Conservation (phyloP, 306 rosid genomes). For the Gillenia trifoliata region DNA sequence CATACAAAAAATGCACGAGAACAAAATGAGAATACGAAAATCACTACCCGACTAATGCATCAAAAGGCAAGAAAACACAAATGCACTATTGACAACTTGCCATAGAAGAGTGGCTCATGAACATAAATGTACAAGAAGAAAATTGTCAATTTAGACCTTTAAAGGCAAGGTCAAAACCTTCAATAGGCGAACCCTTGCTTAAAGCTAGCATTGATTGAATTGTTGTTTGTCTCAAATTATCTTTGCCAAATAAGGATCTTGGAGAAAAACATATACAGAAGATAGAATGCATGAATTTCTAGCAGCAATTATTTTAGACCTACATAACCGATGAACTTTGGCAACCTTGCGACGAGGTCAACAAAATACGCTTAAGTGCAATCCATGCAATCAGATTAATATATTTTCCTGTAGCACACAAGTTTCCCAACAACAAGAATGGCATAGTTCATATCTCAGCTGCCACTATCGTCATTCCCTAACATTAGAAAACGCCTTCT, state of each 20-base stretch:
- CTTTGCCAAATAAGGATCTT: too few species aligned
- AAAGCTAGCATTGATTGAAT: not conserved
- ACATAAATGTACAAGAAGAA: constrained; percentile 2
- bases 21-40: too few species aligned
- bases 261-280: too few species aligned
- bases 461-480: constrained; percentile 17
- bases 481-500: constrained; percentile 15
- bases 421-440: not conserved
- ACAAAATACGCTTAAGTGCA: not conserved
- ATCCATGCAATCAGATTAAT: constrained; percentile 2
- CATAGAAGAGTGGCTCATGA: not conserved
- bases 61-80: constrained; percentile 33
- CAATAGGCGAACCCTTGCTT: constrained; percentile 2
- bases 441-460: constrained; percentile 5
- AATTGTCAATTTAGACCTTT: constrained; percentile 3
- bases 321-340: not conserved
- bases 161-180: constrained; percentile 4
- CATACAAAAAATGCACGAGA: too few species aligned
- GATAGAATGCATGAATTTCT: not conserved
- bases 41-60: constrained; percentile 28
- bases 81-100: not conserved
- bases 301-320: not conserved
- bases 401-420: too few species aligned
- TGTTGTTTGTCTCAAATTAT: too few species aligned
- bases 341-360: too few species aligned